Base-by-base conservation (phyloP, 1,284 basidiomycete genomes). In the Cryptococcus neoformans region DNA sequence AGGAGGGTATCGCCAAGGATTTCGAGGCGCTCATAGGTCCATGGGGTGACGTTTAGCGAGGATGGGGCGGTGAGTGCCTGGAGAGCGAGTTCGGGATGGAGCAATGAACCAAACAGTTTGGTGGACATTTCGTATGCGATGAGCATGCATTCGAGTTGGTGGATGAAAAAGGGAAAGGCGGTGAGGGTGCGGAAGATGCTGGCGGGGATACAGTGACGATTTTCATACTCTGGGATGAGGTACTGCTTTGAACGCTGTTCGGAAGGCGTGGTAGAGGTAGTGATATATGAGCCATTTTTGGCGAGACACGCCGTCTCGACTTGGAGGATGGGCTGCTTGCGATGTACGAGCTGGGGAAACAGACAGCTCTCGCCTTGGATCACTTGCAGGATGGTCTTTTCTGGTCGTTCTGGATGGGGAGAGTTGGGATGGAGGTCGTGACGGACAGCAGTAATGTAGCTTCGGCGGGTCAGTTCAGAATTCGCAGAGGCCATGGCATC, bases 1-100 rank as follows among this genome's bases (percentile, higher is more conserved):
- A 75, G 64, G 3, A 75, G 48, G 7, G 67, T 66, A 51, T 75
- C 74, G 49, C 74, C 74, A 9, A 75, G 62, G 17, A 71, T 62
- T 53, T 75, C 74, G 12, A 75, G 60, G 6, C 72, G 64, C 56
- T 75, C 65, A 50, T 75, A 75, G 38, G 58, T 59, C 28, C 49
- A 52, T 10, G 17, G 44, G 16, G 35, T 47, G n/a, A 36, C 34
- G 2, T 34, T 34, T 0, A 56, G 51, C 1, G 61, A 47, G 2
- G 53, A 37, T 0, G 70, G 64, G 2, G 61, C 54, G 0, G 67
- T 66, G 14, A 72, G 54, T 0, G 72, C 72, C 37, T 67, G 53
- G 0, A 66, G 58, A 0, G 65, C 63, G 51, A 69, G 48, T 54
- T 44, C 44, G 5, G 37, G 16, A 7, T 59, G 16, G 4, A 73